Evolutionary conservation across 768 basidiomycete genomes (phyloP), one percentile per base, ranked within the genome.

Genomic region (Aureoboletus auriporus): DNA sequence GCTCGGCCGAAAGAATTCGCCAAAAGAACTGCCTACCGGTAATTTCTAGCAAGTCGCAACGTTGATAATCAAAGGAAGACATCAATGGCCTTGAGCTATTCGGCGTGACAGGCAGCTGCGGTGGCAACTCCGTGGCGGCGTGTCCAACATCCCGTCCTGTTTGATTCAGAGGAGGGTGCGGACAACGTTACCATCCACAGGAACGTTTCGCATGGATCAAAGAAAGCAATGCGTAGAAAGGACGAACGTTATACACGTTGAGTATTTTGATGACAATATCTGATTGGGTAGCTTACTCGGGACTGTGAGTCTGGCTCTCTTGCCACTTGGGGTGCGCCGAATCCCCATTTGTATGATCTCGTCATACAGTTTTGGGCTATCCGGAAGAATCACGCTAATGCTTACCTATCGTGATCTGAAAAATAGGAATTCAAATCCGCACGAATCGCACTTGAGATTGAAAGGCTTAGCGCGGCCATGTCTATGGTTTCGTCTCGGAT

Each of bases 191-290:
- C 31, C 27, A 39, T 35, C 44, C 11, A 51, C 49, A 58, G 56
- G 51, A 61, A 64, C 56, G 45, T 48, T 58, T 62, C 59, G 53
- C 51, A 63, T 61, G 49, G 47, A 63, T 52, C 49, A 59, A 61
- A 44, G 38, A 41, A 40, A 52, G 59, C 52, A 45, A 26, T 41
- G 41, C 50, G 56, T 50, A 11, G 46, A 55, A 57, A 47, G 37
- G 37, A 50, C 47, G 47, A 53, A 54, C 50, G 59, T 55, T 58
- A 43, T 46, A 58, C 61, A 55, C 56, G 55, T 63, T 54, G 50
- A 39, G 51, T 34, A 48, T 51, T 50, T 42, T 59, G 50, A 57
- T 62, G 47, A 49, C 38, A 52, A n/a, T 13, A 47, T 52, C 53
- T 53, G 46, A 58, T 58, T 50, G 53, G 52, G 49, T 46, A 50